Percentiles rank a stretch among this genome's conserved stretches.
Conservation (phyloP, 2,329 filamentous ascomycete species). For the Botrytis porri region DNA sequence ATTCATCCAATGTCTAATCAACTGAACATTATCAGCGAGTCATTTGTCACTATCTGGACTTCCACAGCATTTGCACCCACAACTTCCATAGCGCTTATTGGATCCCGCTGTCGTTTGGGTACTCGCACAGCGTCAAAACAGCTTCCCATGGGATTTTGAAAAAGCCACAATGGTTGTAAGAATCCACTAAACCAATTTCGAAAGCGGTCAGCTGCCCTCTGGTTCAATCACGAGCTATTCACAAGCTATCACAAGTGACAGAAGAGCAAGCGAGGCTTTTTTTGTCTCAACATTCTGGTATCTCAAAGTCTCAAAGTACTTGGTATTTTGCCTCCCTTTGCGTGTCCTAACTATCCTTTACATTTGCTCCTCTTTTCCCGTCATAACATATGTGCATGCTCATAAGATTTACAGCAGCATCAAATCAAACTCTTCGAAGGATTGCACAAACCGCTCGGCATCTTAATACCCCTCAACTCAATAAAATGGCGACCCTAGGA, state of each 20-base stretch:
- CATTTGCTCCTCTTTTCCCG: background rate
- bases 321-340: slow-evolving; percentile 8
- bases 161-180: background rate
- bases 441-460: slow-evolving; percentile 27
- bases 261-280: slow-evolving; percentile 8
- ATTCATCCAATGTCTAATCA: background rate
- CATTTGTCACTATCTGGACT: background rate
- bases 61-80: background rate
- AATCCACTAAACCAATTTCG: background rate
- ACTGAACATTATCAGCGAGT: background rate
- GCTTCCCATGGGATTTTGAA: slow-evolving; percentile 4
- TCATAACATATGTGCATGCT: slow-evolving; percentile 25
- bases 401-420: slow-evolving; percentile 23
- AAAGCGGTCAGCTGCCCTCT: slow-evolving; percentile 9
- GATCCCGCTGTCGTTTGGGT: slow-evolving; percentile 3
- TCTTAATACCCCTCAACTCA: slow-evolving; percentile 25
- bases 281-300: background rate
- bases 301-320: background rate
- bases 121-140: background rate
- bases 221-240: background rate
- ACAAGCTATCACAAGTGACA: slow-evolving; percentile 9
- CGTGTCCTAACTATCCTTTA: background rate
- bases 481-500: slow-evolving; percentile 41
- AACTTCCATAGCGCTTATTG: background rate
- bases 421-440: slow-evolving; percentile 27